Base-by-base conservation (phyloP, 2,329 filamentous ascomycete genomes). In the Arthroderma sp. region DNA sequence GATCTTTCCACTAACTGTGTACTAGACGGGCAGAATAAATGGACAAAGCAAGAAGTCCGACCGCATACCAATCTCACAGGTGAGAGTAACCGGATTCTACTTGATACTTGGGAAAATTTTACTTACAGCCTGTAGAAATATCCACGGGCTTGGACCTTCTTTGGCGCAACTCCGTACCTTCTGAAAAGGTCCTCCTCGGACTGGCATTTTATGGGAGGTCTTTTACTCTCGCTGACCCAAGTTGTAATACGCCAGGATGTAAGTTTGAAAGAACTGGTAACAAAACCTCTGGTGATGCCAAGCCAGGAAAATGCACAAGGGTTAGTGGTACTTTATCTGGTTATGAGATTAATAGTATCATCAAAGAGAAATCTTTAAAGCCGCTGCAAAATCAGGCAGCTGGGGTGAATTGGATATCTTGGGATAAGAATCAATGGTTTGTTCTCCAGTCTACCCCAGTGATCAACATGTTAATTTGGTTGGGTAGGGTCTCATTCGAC, bases 131-230 rank as follows among this genome's bases (percentile, higher is more conserved):
- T 22, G 47, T n/a, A 4, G 36, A 38, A 38, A 59, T 61, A 11
- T 47, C 54, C 4, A 3, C 49, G 1, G 52, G 48, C 2, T 42
- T 62, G 1, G 47, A 59, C 11, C 42, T 56, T 10, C 49, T 60
- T 4, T 63, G 55, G 60, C 47, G 56, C 6, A 48, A 45, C 29
- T 50, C 50, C 8, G 49, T 63, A 1, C 46, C 50, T 6, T 52
- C 60, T 1, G 28, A 38, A 0, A 54, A 57, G 34, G 53, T 64
- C 11, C 54, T 60, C 15, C 27, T 64, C 2, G 72, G 71, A 0
- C 43, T 72, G 0, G 68, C 68, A 1, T 63, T 60, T 40, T 74
- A 74, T 42, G 70, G 69, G 0, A 58, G 70, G 4, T 63, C 66
- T 9, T 29, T 55, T 62, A 28, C 28, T 63, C 3, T 57, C 4